phyloP scores from a whole-genome alignment of 805 yeast species.

The Candida sanyiensis region DNA sequence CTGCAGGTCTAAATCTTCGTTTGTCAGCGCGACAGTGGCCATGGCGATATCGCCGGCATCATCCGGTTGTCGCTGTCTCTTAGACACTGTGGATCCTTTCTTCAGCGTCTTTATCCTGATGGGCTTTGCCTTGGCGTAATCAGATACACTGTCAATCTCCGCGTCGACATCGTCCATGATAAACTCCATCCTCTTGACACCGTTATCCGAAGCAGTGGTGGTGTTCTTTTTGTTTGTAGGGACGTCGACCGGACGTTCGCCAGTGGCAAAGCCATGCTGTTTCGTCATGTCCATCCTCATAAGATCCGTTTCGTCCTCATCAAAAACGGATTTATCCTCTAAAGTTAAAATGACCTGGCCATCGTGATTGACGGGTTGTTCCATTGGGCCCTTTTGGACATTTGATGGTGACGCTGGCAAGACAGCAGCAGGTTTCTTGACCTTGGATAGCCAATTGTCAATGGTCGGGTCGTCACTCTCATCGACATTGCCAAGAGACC shows the following conservation, averaged over 20 bases:
- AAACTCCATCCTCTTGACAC: slow-evolving; percentile 8
- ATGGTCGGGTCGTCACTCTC: slow-evolving; percentile 7
- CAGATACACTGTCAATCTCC: slow-evolving; percentile 13
- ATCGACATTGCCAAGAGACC: slow-evolving; percentile 14
- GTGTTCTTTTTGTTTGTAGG: too few relatives aligned
- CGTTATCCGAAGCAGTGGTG: too few relatives aligned
- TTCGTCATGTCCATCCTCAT: too few relatives aligned
- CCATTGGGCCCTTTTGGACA: too few relatives aligned
- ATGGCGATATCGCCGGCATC: slow-evolving; percentile 19
- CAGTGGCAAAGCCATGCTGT: too few relatives aligned
- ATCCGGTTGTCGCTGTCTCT: slow-evolving; percentile 9
- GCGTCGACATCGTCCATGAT: slow-evolving; percentile 14
- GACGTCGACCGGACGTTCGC: too few relatives aligned
- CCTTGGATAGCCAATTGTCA: slow-evolving; percentile 21
- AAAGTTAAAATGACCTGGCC: slow-evolving; percentile 20
- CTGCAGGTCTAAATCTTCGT: slow-evolving; percentile 17
- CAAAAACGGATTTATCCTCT: slow-evolving; percentile 19
- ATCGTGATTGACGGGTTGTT: too few relatives aligned
- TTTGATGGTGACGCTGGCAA: too few relatives aligned
- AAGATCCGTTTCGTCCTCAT: slow-evolving; percentile 22
- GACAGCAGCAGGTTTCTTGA: slow-evolving; percentile 8
- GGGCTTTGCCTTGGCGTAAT: slow-evolving; percentile 25
- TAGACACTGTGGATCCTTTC: slow-evolving; percentile 13
- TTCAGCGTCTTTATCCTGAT: slow-evolving; percentile 28
- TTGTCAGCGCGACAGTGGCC: slow-evolving; percentile 24